Percentiles rank a stretch among this genome's conserved stretches.
Evolutionary conservation across 108 stramenopile species (phyloP).

Genomic region (Craspedostauros australis): DNA sequence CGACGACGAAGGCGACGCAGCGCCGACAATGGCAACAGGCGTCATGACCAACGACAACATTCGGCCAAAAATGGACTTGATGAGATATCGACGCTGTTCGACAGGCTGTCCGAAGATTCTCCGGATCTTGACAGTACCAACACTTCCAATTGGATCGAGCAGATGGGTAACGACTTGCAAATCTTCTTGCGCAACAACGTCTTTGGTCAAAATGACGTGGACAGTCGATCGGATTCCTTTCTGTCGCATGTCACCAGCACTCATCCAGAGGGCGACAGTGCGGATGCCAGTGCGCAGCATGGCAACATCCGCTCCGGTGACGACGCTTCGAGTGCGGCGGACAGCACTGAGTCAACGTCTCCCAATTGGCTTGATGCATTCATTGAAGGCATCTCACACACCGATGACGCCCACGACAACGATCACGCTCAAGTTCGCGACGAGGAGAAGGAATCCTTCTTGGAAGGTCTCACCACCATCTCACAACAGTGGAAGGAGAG

Average conservation of each 20-base stretch:
- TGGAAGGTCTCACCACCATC: background rate
- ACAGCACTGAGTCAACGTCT: too few species aligned
- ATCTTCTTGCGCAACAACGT: slow-evolving; percentile 10
- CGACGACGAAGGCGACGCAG: too few species aligned
- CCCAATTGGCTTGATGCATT: too few species aligned
- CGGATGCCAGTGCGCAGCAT: background rate
- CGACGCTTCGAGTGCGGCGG: background rate
- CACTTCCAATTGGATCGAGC: slow-evolving; percentile 4
- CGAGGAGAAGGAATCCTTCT: background rate
- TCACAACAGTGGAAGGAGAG: background rate
- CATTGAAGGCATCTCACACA: too few species aligned
- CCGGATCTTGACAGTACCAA: too few species aligned
- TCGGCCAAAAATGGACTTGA: too few species aligned
- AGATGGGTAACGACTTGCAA: slow-evolving; percentile 2
- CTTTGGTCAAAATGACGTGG: slow-evolving; percentile 8
- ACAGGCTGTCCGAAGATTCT: too few species aligned
- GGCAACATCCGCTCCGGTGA: background rate
- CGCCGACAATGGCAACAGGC: too few species aligned
- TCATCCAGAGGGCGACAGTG: background rate
- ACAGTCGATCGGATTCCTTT: background rate
- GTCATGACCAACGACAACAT: too few species aligned
- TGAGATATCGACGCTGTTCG: too few species aligned
- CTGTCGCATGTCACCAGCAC: slow-evolving; percentile 5
- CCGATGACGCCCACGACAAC: background rate
- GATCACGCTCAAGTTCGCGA: background rate